A percentile compares a stretch with the other conserved stretches of the same genome.
These are phyloP conservation scores for Paragyromitra xinjiangensis DNA, from an alignment of 495 filamentous ascomycete genomes.

Conservation along the genomic window DNA sequence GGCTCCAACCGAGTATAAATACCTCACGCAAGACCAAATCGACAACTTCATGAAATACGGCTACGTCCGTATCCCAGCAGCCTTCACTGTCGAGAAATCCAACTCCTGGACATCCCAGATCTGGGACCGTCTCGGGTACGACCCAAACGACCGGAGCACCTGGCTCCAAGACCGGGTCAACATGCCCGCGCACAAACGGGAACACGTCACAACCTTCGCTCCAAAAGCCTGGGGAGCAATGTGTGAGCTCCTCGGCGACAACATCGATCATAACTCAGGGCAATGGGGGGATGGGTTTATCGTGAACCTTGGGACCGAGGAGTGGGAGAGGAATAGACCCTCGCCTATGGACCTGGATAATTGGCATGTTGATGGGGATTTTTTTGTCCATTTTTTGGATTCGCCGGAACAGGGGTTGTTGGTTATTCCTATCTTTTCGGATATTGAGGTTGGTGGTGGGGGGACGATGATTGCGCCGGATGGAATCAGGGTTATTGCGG, in stretches of 20 bases:
- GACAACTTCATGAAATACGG: constrained; percentile 73
- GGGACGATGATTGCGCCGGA: constrained; percentile 73
- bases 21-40: constrained; percentile 69
- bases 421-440: constrained; percentile 74
- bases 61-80: constrained; percentile 68
- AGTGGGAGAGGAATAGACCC: constrained; percentile 62
- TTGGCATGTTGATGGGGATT: constrained; percentile 82
- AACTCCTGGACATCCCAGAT: constrained; percentile 66
- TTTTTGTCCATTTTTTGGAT: constrained; percentile 79
- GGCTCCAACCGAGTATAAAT: constrained; percentile 23
- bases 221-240: constrained; percentile 76
- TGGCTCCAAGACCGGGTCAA: constrained; percentile 70
- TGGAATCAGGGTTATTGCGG: constrained; percentile 67
- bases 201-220: constrained; percentile 67
- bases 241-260: constrained; percentile 74
- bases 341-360: constrained; percentile 64
- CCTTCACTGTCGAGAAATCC: constrained; percentile 72
- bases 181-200: constrained; percentile 69
- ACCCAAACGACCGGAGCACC: constrained; percentile 71
- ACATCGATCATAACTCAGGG: constrained; percentile 63
- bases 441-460: constrained; percentile 69
- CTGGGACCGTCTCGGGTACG: constrained; percentile 75
- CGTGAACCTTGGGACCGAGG: constrained; percentile 73
- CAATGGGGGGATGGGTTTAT: constrained; percentile 75
- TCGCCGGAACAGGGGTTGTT: constrained; percentile 76